Conservation (phyloP, 2,329 filamentous ascomycete genomes). For the Metarhizium anisopliae region DNA sequence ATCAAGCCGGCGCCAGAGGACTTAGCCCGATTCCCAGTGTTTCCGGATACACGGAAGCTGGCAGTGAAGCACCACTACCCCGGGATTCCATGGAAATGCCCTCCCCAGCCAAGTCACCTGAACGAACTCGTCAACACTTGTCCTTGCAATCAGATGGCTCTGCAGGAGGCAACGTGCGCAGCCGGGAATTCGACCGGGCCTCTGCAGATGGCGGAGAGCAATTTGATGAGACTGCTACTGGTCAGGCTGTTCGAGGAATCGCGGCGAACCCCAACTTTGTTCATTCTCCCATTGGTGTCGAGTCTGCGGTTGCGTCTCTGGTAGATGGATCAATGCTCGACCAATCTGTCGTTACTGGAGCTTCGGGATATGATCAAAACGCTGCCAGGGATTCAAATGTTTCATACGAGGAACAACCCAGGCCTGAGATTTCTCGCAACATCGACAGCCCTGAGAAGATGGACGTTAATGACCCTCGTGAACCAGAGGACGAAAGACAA, state of each 20-base stretch:
- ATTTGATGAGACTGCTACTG: conserved; percentile 50
- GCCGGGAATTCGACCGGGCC: conserved; percentile 45
- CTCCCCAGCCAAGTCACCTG: conserved; percentile 43
- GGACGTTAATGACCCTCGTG: conserved; percentile 29
- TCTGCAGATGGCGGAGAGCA: conserved; percentile 47
- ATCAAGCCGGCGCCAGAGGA: conserved; percentile 59
- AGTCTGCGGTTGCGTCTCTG: conserved; percentile 85
- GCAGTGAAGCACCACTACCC: conserved; percentile 47
- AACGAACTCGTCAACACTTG: conserved; percentile 22
- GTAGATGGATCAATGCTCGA: conserved; percentile 63
- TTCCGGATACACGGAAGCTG: conserved; percentile 71
- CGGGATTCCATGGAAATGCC: conserved; percentile 48
- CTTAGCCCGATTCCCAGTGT: conserved; percentile 89
- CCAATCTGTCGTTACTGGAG: conserved; percentile 58
- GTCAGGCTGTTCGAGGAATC: conserved; percentile 61
- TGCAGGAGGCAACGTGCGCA: conserved; percentile 31
- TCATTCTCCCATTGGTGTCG: conserved; percentile 62
- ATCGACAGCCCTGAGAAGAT: conserved; percentile 31
- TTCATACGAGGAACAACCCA: conserved; percentile 23
- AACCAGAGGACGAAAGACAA: conserved; percentile 28
- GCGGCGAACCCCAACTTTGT: conserved; percentile 70
- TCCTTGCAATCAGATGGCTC: conserved; percentile 26
- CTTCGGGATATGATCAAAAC: conserved; percentile 41
- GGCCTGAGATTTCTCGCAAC: conserved; percentile 23
- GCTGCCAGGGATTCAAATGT: conserved; percentile 28